Evolutionary conservation across 805 yeast genomes (phyloP), one percentile per base, ranked within the genome.

Genomic region (Blastobotrys peoriensis): DNA sequence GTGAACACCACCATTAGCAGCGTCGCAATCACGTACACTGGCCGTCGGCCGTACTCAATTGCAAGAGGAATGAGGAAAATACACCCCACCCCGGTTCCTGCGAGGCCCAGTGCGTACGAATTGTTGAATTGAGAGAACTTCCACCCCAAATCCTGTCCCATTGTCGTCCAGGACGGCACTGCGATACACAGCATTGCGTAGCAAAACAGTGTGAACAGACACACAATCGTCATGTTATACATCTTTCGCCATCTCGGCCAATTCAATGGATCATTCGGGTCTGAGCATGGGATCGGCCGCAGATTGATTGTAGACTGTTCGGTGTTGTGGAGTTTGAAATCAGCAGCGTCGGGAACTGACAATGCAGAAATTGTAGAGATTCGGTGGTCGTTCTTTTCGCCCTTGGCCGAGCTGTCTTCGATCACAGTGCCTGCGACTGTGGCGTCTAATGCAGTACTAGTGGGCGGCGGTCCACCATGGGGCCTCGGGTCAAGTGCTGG

Each of bases 41-140:
- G 49, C 33, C 49, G 35, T 21, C 49, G 37, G 5, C 53, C 53
- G 37, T 40, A 48, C 34, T 41, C 40, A 22, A 36, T 41, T 6
- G 53, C 43, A 15, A 50, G 42, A 3, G 53, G 53, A 15, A 49
- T 43, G 13, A 50, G 36, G 27, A 50, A 44, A 6, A 51, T 36
- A 19, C 52, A 46, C n/a, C 50, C 52, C 5, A 45, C 28, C 15
- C 48, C 51, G 4, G 45, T 30, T 1, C 48, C 48, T 1, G 48
- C 47, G n/a, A 46, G 16, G 2, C 43, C 44, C 38, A 49, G 35
- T 19, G 49, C 42, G 19, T 43, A 45, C 2, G 43, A 40, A 27
- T 47, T 45, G 22, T 45, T 44, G 9, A 47, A 27, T 33, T 45
- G 41, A n/a, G 36, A 39, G 21, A 45, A 45, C 17, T 40, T 36